Evolutionary conservation across 257 asterid species (phyloP), one percentile per base, ranked within the genome.

Genomic region (Pogostemon cablin): DNA sequence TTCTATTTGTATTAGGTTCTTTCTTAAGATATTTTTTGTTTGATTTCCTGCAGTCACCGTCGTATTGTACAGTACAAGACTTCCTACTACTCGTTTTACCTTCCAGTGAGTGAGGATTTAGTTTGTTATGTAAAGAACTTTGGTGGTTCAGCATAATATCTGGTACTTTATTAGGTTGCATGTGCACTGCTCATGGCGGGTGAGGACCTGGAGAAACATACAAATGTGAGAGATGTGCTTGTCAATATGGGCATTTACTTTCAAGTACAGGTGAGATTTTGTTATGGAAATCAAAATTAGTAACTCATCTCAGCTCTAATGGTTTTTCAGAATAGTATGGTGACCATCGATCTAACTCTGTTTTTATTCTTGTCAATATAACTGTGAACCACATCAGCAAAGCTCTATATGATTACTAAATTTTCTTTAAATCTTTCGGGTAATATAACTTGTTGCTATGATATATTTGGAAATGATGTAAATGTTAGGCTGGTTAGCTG

Each of bases 151-250:
- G 62, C 62, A 55, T 42, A 65, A 65, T n/a, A 15, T 46, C 60
- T 57, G 67, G 56, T 70, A 44, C 76, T 79, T 59, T 50, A 66
- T 39, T 74, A 93, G 98, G 98, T 93, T 32, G 98, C 98, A 34
- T 93, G 98, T 9, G 95, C 98, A 32, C 83, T 93, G 90, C 84
- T 93, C 72, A 87, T 93, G 96, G 90, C 87, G 25, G 96, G 96
- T 46, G 97, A 90, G 84, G 78, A 74, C 74, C 83, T 93, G 76
- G 96, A 90, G 62, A 68, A 86, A 25, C 96, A 88, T 78, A 65
- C 73, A 7, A 73, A 53, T 61, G 95, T 93, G 64, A 86, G 86
- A 82, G 81, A 90, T 48, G 86, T 85, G 63, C 97, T 93, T 56
- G 72, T 88, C 72, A 85, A 90, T 50, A 93, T 93, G 98, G 98